phyloP scores from a whole-genome alignment of 352 stramenopile species.

The Globisporangium iwayamae region DNA sequence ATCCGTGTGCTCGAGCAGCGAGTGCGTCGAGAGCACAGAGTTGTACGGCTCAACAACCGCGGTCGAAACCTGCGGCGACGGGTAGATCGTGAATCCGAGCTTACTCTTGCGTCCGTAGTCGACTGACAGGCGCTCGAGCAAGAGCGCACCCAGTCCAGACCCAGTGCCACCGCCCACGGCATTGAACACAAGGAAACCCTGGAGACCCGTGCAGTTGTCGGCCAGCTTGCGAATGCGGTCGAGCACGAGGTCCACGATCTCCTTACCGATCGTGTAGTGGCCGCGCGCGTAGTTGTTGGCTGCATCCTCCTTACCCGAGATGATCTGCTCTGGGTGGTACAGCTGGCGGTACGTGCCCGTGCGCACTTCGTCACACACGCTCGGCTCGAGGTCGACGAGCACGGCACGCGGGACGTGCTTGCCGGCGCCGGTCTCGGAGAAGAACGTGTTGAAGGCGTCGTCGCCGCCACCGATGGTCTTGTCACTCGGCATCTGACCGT shows the following conservation, averaged over 20 bases:
- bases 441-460: slow-evolving; percentile 98
- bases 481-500: slow-evolving; percentile 92
- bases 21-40: slow-evolving; percentile 96
- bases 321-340: slow-evolving; percentile 98
- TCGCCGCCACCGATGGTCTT: slow-evolving; percentile 92
- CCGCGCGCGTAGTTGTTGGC: slow-evolving; percentile 91
- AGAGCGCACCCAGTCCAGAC: slow-evolving; percentile 95
- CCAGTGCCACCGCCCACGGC: slow-evolving; percentile 96
- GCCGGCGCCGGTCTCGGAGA: slow-evolving; percentile 90
- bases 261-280: slow-evolving; percentile 94
- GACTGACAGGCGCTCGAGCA: slow-evolving; percentile 96
- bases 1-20: slow-evolving; percentile 97
- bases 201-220: slow-evolving; percentile 96
- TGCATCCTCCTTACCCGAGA: slow-evolving; percentile 97
- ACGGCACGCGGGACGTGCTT: slow-evolving; percentile 98
- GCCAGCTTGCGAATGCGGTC: slow-evolving; percentile 97
- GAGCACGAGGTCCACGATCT: slow-evolving; percentile 97
- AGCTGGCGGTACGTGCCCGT: slow-evolving; percentile 94
- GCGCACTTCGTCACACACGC: slow-evolving; percentile 97
- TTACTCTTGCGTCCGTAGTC: slow-evolving; percentile 99
- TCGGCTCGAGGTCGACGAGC: slow-evolving; percentile 97
- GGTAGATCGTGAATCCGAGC: slow-evolving; percentile 97
- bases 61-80: slow-evolving; percentile 94
- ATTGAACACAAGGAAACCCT: slow-evolving; percentile 99
- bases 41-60: slow-evolving; percentile 99